A percentile compares a stretch with the other conserved stretches of the same genome.
phyloP scores from a whole-genome alignment of 305 asterid genomes.

The Rubia balearica region DNA sequence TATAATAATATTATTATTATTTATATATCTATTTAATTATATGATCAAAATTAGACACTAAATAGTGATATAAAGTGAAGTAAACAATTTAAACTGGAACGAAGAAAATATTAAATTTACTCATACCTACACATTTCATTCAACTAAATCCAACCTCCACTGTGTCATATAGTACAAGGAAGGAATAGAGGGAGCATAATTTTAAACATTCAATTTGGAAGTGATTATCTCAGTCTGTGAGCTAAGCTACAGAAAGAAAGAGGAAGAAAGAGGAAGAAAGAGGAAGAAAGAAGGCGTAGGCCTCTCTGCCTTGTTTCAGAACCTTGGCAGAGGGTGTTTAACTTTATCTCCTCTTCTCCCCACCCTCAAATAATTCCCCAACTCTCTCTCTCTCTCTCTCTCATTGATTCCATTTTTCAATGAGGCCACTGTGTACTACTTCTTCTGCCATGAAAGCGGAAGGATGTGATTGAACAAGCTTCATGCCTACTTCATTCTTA shows the following conservation, averaged over 20 bases:
- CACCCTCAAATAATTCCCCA: constrained; percentile 38
- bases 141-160: too few relatives aligned
- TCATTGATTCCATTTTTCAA: constrained; percentile 10
- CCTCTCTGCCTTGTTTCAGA: constrained; percentile 43
- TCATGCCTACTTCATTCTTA: constrained; percentile 25
- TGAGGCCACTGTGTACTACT: constrained; percentile 12
- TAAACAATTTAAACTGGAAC: too few relatives aligned
- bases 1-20: too few relatives aligned
- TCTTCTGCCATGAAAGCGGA: constrained; percentile 29
- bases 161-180: too few relatives aligned
- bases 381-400: constrained; percentile 6
- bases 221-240: background rate
- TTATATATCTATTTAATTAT: too few relatives aligned
- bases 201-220: too few relatives aligned
- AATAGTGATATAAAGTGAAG: too few relatives aligned
- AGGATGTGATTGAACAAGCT: constrained; percentile 68
- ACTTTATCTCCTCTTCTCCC: constrained; percentile 38
- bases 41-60: too few relatives aligned
- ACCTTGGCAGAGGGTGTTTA: constrained; percentile 51
- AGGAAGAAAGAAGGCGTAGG: constrained; percentile 2
- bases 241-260: constrained; percentile 17
- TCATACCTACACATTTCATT: too few relatives aligned
- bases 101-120: too few relatives aligned
- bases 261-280: constrained; percentile 17
- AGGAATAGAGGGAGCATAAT: background rate